Evolutionary conservation across 176 grass and related monocot species (phyloP), one percentile per base, ranked within the genome.

Genomic region (Urochloa ruziziensis): DNA sequence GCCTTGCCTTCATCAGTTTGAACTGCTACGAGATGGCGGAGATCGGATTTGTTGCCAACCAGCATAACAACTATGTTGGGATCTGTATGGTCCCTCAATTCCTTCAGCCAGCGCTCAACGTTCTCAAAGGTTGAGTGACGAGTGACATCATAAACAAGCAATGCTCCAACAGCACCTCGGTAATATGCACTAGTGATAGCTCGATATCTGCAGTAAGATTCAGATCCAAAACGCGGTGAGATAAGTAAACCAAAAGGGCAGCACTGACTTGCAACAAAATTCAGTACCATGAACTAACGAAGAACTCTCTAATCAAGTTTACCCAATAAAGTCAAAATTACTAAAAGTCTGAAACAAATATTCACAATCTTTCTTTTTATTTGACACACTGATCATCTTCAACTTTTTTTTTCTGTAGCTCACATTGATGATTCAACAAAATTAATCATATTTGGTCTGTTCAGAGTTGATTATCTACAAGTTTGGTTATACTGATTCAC

Each of bases 151-250:
- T 97, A 97, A 12, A 94, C 69, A 18, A 97, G 94, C 71, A 97
- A 83, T 0, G 94, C 91, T 60, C 94, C 94, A 27, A 97, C 94
- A 62, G 94, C 91, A 78, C 94, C 94, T 33, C 94, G 78, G 71
- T 94, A 97, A 81, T 97, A 97, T 73, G 94, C 94, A 79, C 94
- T 97, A 23, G 94, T 97, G 21, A 97, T 97, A 77, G 94, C 91
- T 75, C 94, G 91, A 23, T 97, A 97, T 60, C 94, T 97, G 87
- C 75, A 71, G 0, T 62, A 66, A 77, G 34, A 71, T 86, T 78
- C 24, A 67, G 62, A 73, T 25, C 15, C 65, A 21, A 75, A 70
- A 70, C 27, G 1, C 4, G 13, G 75, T 77, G 32, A 65, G 83
- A 70, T 10, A 76, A 57, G 57, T 17, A 27, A 72, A 75, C 3